These are phyloP conservation scores for Barnettozyma botsteinii DNA, from an alignment of 805 yeast genomes.

Conservation along the genomic window DNA sequence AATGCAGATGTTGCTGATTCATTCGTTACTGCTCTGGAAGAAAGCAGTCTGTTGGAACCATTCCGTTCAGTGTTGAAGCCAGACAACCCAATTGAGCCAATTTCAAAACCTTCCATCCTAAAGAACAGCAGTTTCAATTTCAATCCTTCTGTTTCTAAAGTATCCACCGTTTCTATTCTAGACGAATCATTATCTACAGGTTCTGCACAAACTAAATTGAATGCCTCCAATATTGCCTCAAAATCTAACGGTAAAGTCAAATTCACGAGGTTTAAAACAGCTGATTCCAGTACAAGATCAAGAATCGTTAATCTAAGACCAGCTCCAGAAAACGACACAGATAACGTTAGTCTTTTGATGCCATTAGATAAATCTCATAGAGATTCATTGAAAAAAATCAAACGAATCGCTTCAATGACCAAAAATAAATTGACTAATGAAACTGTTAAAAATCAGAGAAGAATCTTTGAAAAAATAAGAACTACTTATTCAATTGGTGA, in stretches of 20 bases:
- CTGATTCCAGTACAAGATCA: neutral
- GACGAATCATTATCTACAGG: too few species aligned
- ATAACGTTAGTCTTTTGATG: neutral
- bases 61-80: too few species aligned
- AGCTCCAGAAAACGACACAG: conserved; percentile 2
- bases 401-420: conserved; percentile 21
- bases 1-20: neutral
- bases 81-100: too few species aligned
- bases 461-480: conserved; percentile 25
- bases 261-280: neutral
- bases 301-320: conserved; percentile 5
- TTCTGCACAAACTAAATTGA: neutral
- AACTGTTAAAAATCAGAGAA: conserved; percentile 14
- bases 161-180: neutral
- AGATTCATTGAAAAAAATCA: conserved; percentile 13
- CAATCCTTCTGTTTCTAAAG: neutral
- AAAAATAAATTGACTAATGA: conserved; percentile 14
- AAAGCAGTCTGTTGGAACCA: too few species aligned
- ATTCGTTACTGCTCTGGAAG: conserved; percentile 8
- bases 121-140: neutral
- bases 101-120: too few species aligned
- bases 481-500: conserved; percentile 46
- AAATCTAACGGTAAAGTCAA: neutral
- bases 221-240: too few species aligned
- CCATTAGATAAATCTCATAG: conserved; percentile 3